Evolutionary conservation across 2,329 filamentous ascomycete species (phyloP).

Genomic region (Claviceps purpurea): DNA sequence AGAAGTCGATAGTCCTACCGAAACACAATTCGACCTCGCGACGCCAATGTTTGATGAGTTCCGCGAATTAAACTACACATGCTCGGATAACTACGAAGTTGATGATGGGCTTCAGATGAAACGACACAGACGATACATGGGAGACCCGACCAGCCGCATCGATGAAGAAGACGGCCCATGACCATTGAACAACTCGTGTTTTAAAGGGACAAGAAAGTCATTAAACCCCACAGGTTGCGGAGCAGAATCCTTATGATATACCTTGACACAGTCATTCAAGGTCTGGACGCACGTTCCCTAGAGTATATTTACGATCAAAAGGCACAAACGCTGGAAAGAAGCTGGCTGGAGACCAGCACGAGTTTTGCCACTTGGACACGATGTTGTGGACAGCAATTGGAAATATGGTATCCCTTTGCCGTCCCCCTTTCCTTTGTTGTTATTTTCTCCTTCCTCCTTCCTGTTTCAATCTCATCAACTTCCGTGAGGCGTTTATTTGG

Average conservation of each 20-base stretch:
- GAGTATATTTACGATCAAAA: neutral
- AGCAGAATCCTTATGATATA: neutral
- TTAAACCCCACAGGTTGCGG: neutral
- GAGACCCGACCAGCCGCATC: constrained; percentile 21
- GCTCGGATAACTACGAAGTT: constrained; percentile 15
- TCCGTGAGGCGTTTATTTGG: constrained; percentile 5
- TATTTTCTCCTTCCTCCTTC: neutral
- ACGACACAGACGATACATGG: constrained; percentile 20
- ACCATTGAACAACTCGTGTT: neutral
- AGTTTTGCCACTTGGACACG: neutral
- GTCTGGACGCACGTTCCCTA: neutral
- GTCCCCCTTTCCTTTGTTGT: neutral
- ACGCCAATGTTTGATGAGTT: constrained; percentile 13
- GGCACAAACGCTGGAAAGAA: neutral
- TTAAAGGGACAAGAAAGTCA: neutral
- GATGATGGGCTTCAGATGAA: constrained; percentile 24
- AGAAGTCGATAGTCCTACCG: constrained; percentile 21
- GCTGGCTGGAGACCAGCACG: neutral
- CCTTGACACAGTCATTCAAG: neutral
- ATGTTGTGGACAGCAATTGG: neutral
- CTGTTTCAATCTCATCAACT: neutral
- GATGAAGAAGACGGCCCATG: constrained; percentile 21
- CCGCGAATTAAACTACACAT: constrained; percentile 18
- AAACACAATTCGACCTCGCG: constrained; percentile 13
- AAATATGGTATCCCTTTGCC: neutral